Percentiles rank a stretch among this genome's conserved stretches.
phyloP scores from a whole-genome alignment of 345 rosid species.

The Brassica cretica region DNA sequence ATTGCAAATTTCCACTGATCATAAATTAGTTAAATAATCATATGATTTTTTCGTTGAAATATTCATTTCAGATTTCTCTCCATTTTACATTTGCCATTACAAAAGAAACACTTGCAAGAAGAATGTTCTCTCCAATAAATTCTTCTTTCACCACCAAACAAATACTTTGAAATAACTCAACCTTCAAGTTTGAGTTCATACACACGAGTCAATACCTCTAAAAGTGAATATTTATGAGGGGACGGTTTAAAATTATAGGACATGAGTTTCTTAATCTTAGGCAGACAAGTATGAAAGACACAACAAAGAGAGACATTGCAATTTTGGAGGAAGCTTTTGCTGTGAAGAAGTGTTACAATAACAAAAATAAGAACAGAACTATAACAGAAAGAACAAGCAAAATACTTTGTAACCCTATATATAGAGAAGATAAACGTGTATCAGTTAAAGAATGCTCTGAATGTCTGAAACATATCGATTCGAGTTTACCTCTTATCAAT shows the following conservation, averaged over 20 bases:
- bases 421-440: constrained; percentile 28
- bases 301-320: constrained; percentile 20
- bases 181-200: constrained; percentile 4
- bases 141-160: constrained; percentile 11
- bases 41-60: not conserved
- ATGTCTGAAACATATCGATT: constrained; percentile 18
- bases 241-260: not conserved
- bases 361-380: constrained; percentile 18
- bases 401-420: constrained; percentile 32
- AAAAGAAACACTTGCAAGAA: not conserved
- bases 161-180: not conserved
- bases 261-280: constrained; percentile 16
- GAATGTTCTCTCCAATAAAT: not conserved
- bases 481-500: constrained; percentile 30
- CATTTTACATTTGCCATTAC: not conserved
- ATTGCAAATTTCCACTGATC: not conserved
- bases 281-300: constrained; percentile 18
- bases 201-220: not conserved
- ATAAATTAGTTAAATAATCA: not conserved
- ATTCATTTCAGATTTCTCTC: not conserved
- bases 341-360: constrained; percentile 29
- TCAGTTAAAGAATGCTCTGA: constrained; percentile 36
- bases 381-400: constrained; percentile 24
- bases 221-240: constrained; percentile 5
- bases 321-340: constrained; percentile 16